Percentiles rank a stretch among this genome's conserved stretches.
These are phyloP conservation scores for Purpureocillium takamizusanense DNA, from an alignment of 2,329 filamentous ascomycete genomes.

Conservation along the genomic window DNA sequence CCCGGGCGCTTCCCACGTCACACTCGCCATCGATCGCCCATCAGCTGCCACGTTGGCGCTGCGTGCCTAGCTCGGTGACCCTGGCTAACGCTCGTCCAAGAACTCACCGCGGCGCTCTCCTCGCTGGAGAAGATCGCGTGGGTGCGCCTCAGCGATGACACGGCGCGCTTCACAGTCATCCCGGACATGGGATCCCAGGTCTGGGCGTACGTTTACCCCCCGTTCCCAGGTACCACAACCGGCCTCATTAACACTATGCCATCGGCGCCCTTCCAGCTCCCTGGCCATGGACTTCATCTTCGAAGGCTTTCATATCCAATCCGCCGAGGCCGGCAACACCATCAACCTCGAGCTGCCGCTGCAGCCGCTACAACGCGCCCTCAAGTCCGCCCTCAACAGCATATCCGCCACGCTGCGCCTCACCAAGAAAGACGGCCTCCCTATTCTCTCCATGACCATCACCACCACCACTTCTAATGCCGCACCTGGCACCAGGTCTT, in stretches of 20 bases:
- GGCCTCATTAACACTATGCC: background rate
- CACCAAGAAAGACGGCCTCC: constrained; percentile 84
- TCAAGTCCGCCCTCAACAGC: constrained; percentile 77
- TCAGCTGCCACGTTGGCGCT: no score
- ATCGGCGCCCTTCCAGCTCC: constrained; percentile 30
- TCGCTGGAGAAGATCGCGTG: constrained; percentile 77
- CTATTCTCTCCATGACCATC: constrained; percentile 83
- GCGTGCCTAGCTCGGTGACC: no score
- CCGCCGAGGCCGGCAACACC: constrained; percentile 70
- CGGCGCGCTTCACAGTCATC: constrained; percentile 89
- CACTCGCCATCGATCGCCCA: no score
- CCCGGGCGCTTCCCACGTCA: no score
- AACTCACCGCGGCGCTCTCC: constrained; percentile 54
- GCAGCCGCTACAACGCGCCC: constrained; percentile 78
- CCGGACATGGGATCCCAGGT: constrained; percentile 92
- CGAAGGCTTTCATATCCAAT: constrained; percentile 75
- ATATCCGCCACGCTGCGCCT: constrained; percentile 77
- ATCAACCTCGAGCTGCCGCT: constrained; percentile 96
- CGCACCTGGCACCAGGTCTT: constrained; percentile 21
- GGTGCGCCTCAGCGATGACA: constrained; percentile 80
- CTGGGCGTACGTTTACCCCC: constrained; percentile 62
- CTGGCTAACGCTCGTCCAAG: constrained; percentile 23
- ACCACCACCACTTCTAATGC: constrained; percentile 56
- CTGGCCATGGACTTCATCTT: constrained; percentile 76
- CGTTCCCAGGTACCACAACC: background rate